phyloP scores from a whole-genome alignment of 768 basidiomycete genomes.

The Phlegmacium glaucopus region DNA sequence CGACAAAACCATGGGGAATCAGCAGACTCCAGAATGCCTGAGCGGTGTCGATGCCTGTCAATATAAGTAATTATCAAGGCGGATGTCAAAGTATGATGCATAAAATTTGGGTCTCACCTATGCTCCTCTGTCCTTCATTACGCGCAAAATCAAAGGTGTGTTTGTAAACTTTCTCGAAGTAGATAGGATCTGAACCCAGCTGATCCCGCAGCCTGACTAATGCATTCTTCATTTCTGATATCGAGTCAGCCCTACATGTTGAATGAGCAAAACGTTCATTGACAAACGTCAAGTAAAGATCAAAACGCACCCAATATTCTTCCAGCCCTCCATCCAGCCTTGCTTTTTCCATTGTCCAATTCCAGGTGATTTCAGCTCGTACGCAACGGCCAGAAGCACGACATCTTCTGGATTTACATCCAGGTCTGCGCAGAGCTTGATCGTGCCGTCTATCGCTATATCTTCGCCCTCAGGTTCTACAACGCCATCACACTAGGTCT shows the following conservation, averaged over 20 bases:
- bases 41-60: conserved; percentile 63
- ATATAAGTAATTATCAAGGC: neutral
- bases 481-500: conserved; percentile 1
- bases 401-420: conserved; percentile 75
- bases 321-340: conserved; percentile 85
- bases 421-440: conserved; percentile 70
- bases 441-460: conserved; percentile 78
- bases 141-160: conserved; percentile 81
- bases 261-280: conserved; percentile 1
- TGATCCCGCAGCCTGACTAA: conserved; percentile 54
- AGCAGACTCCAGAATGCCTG: conserved; percentile 78
- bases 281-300: neutral
- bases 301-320: conserved; percentile 54
- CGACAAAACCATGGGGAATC: conserved; percentile 65
- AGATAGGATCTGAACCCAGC: conserved; percentile 60
- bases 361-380: conserved; percentile 70
- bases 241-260: conserved; percentile 55
- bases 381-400: conserved; percentile 78
- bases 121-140: conserved; percentile 72
- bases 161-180: conserved; percentile 77
- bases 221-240: conserved; percentile 54
- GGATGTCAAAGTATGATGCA: neutral
- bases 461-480: conserved; percentile 56
- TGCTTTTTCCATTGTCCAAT: conserved; percentile 69
- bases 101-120: conserved; percentile 46